These are phyloP conservation scores for Irpex rosettiformis DNA, from an alignment of 1,284 basidiomycete genomes.

Conservation along the genomic window DNA sequence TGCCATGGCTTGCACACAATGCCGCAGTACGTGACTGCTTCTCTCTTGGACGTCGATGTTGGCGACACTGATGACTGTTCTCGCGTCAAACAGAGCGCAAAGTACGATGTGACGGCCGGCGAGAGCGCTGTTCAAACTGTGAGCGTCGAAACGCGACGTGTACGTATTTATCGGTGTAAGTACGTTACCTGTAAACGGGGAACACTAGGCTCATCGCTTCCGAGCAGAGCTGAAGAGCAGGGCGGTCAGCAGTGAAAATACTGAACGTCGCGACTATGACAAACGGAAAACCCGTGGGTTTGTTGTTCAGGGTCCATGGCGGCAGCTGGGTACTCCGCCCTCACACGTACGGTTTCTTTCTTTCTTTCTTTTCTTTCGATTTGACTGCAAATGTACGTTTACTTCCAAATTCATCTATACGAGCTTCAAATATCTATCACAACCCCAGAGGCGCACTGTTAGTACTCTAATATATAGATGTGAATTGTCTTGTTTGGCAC, in stretches of 20 bases:
- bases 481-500: slow-evolving; percentile 14
- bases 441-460: too few relatives aligned
- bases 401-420: too few relatives aligned
- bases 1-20: slow-evolving; percentile 19
- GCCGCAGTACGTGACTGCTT: slow-evolving; percentile 15
- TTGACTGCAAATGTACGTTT: too few relatives aligned
- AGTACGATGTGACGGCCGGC: slow-evolving; percentile 18
- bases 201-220: neutral
- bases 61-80: neutral
- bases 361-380: too few relatives aligned
- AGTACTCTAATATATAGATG: too few relatives aligned
- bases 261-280: too few relatives aligned
- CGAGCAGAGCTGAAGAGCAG: slow-evolving; percentile 11
- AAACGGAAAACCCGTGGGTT: too few relatives aligned
- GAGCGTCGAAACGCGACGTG: slow-evolving; percentile 14
- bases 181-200: neutral
- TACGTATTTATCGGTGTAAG: slow-evolving; percentile 20
- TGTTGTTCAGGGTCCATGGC: too few relatives aligned
- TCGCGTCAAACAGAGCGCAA: slow-evolving; percentile 16
- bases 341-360: too few relatives aligned
- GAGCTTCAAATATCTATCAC: too few relatives aligned
- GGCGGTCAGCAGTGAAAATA: neutral
- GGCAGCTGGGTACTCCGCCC: too few relatives aligned
- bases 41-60: neutral
- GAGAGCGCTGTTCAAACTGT: slow-evolving; percentile 16